A percentile compares a stretch with the other conserved stretches of the same genome.
Conservation (phyloP, 768 basidiomycete genomes). For the Zangia roseola region DNA sequence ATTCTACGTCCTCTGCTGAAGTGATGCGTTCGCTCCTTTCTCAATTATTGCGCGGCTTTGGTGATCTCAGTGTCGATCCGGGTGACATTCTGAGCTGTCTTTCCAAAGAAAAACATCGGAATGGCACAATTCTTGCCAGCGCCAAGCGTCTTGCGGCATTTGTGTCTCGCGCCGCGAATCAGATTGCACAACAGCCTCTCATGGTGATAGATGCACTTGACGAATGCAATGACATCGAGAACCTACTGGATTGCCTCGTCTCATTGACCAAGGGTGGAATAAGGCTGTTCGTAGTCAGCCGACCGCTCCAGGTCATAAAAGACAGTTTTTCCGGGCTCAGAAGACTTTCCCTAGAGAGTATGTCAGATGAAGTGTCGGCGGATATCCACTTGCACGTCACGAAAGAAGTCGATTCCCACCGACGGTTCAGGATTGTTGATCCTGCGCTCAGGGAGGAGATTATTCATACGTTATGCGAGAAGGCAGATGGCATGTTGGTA, state of each 20-base stretch:
- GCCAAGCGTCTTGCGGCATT: not conserved
- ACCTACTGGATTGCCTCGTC: not conserved
- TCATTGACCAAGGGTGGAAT: not conserved
- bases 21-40: constrained; percentile 17
- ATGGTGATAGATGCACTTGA: constrained; percentile 15
- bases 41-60: constrained; percentile 9
- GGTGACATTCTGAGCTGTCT: not conserved
- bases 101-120: not conserved
- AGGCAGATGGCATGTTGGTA: constrained; percentile 17
- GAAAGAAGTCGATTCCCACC: constrained; percentile 10
- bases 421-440: not conserved
- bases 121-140: not conserved
- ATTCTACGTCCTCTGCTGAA: constrained; percentile 2
- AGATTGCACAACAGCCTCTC: not conserved
- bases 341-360: constrained; percentile 2
- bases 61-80: not conserved
- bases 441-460: constrained; percentile 8
- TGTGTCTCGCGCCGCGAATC: not conserved
- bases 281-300: constrained; percentile 10
- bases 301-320: no score
- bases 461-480: not conserved
- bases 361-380: not conserved
- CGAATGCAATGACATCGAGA: constrained; percentile 13
- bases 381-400: constrained; percentile 9
- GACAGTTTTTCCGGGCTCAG: not conserved